These are phyloP conservation scores for Malus fusca DNA, from an alignment of 306 rosid genomes.

Conservation along the genomic window DNA sequence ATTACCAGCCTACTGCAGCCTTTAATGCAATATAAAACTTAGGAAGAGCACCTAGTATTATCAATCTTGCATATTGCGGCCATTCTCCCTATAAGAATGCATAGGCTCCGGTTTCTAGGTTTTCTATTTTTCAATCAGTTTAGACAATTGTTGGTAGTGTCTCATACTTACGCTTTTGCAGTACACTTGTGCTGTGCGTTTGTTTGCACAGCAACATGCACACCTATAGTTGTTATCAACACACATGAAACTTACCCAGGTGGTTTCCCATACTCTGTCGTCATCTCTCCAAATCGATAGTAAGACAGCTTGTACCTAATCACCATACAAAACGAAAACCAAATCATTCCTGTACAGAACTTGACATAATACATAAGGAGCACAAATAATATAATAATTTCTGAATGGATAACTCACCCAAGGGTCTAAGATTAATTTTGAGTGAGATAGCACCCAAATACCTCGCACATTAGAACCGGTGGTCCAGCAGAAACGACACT, in stretches of 20 bases:
- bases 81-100: neutral
- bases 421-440: neutral
- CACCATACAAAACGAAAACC: constrained; percentile 8
- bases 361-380: neutral
- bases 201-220: neutral
- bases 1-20: neutral
- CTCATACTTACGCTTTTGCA: neutral
- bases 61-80: neutral
- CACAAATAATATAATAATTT: neutral
- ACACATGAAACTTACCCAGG: constrained; percentile 64
- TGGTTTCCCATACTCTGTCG: constrained; percentile 96
- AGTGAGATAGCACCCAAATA: neutral
- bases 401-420: neutral
- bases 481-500: neutral
- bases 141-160: neutral
- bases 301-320: constrained; percentile 89
- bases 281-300: constrained; percentile 95
- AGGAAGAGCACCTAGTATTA: neutral
- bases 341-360: neutral
- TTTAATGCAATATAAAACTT: neutral
- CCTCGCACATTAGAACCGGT: neutral
- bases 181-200: neutral
- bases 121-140: neutral
- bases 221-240: neutral
- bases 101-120: neutral